Base-by-base conservation (phyloP, 768 basidiomycete genomes). In the Gloeopeniophorella convolvens region DNA sequence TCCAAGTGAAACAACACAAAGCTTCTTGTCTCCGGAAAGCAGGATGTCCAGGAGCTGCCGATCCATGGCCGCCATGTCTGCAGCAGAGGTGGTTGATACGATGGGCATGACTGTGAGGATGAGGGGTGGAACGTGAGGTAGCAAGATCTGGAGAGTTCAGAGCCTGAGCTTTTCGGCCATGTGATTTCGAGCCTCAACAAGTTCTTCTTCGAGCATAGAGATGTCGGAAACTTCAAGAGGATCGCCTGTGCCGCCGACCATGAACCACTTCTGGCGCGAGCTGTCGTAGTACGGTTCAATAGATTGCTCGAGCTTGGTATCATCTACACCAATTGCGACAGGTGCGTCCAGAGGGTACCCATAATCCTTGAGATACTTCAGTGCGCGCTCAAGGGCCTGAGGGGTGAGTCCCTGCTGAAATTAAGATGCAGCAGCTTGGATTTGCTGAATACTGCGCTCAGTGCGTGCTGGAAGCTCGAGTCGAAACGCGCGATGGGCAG, bases 31-130 rank as follows among this genome's bases (percentile, higher is more conserved):
- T 1, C 45, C 45, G 6, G 48, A 40, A 9, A 65, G 18, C 4
- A 70, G 61, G 2, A 64, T 64, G 15, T 59, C 13, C 0, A 72
- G 26, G 16, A 72, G 48, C 10, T 42, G 7, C 12, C 37, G 4
- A 8, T 51, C 51, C 33, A 50, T 48, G 0, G 5, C 26, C 4
- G 58, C 33, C 0, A 70, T 61, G 3, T 53, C 18, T 2, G 40
- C 9, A 0, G 66, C 66, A 2, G 46, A 51, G 5, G 62, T 32
- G 0, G 32, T 49, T 7, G 60, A 45, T 1, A 60, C 33, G 28
- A 70, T 68, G 2, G 70, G 52, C 3, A 64, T 34, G 0, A 66
- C 67, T 8, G 68, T 65, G 4, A 72, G 50, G 13, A 73, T 60
- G 18, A 72, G 60, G 0, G 72, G 65, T 0, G 66, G 53, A 1